Percentiles rank a stretch among this genome's conserved stretches.
These are phyloP conservation scores for Cordyceps militaris DNA, from an alignment of 2,329 filamentous ascomycete species.

Conservation along the genomic window DNA sequence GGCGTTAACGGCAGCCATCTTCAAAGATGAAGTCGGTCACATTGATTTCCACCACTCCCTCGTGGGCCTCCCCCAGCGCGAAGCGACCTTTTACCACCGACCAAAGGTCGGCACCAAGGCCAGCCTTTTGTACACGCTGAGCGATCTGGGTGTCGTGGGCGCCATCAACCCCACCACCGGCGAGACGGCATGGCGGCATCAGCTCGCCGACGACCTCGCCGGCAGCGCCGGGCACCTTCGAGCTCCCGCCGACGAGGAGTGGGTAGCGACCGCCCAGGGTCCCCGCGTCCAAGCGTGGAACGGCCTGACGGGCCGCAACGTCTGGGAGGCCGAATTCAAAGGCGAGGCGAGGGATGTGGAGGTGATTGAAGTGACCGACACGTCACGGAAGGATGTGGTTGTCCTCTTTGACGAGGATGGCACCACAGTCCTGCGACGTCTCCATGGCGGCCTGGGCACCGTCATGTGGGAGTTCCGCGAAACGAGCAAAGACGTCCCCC, in stretches of 20 bases:
- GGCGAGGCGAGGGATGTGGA: constrained; percentile 63
- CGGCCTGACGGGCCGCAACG: constrained; percentile 68
- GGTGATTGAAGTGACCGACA: constrained; percentile 64
- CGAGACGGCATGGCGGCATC: constrained; percentile 77
- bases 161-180: constrained; percentile 87
- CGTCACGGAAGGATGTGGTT: constrained; percentile 61
- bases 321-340: constrained; percentile 62
- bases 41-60: constrained; percentile 87
- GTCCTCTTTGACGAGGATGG: constrained; percentile 56
- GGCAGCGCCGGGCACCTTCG: constrained; percentile 50
- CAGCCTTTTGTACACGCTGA: constrained; percentile 84
- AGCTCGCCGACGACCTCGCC: constrained; percentile 48
- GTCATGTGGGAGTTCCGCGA: constrained; percentile 75
- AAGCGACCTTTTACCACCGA: constrained; percentile 91
- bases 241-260: constrained; percentile 71
- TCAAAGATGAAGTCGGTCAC: constrained; percentile 82
- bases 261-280: constrained; percentile 67
- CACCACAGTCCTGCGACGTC: constrained; percentile 55
- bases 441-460: constrained; percentile 65
- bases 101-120: constrained; percentile 76
- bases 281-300: constrained; percentile 72
- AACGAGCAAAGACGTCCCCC: constrained; percentile 59
- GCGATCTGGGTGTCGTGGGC: constrained; percentile 74
- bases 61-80: constrained; percentile 71
- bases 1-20: constrained; percentile 56